These are phyloP conservation scores for Neopestalotiopsis sp. DNA, from an alignment of 2,329 filamentous ascomycete species.

Conservation along the genomic window DNA sequence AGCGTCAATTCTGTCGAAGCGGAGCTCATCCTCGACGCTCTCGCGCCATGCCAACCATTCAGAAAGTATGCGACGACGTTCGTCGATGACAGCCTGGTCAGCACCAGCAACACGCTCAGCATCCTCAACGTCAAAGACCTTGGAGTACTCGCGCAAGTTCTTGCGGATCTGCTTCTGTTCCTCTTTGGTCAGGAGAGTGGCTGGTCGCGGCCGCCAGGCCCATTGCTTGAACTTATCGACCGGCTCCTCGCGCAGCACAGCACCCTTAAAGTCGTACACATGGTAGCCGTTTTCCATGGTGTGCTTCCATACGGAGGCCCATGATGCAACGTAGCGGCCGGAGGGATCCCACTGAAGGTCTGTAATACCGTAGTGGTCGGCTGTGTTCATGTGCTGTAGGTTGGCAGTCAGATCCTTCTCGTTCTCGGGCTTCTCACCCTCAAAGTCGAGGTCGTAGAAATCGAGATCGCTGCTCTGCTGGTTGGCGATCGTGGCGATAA, in stretches of 20 bases:
- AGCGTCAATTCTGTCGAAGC: slow-evolving; percentile 71
- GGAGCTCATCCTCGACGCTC: slow-evolving; percentile 71
- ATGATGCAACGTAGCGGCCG: slow-evolving; percentile 90
- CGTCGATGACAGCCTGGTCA: slow-evolving; percentile 92
- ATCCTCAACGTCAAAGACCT: slow-evolving; percentile 94
- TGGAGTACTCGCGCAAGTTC: slow-evolving; percentile 96
- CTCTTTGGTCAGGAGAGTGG: slow-evolving; percentile 91
- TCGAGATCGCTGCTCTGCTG: slow-evolving; percentile 94
- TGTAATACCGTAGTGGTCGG: slow-evolving; percentile 96
- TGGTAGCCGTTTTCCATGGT: slow-evolving; percentile 99
- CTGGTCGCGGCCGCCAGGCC: slow-evolving; percentile 88
- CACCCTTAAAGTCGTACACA: slow-evolving; percentile 94
- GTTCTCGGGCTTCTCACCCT: slow-evolving; percentile 91
- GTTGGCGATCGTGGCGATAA: slow-evolving; percentile 91
- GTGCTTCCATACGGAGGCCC: slow-evolving; percentile 95
- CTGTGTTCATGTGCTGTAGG: slow-evolving; percentile 90
- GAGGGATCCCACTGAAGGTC: slow-evolving; percentile 98
- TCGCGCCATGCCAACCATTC: slow-evolving; percentile 91
- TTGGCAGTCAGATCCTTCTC: slow-evolving; percentile 96
- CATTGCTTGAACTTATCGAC: slow-evolving; percentile 99
- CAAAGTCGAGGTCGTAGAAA: slow-evolving; percentile 97
- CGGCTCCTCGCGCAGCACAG: slow-evolving; percentile 85
- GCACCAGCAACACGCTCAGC: slow-evolving; percentile 91
- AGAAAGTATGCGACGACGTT: slow-evolving; percentile 77
- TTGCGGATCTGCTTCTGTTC: slow-evolving; percentile 98